Evolutionary conservation across 805 yeast species (phyloP).

Genomic region (Pichia occidentalis): DNA sequence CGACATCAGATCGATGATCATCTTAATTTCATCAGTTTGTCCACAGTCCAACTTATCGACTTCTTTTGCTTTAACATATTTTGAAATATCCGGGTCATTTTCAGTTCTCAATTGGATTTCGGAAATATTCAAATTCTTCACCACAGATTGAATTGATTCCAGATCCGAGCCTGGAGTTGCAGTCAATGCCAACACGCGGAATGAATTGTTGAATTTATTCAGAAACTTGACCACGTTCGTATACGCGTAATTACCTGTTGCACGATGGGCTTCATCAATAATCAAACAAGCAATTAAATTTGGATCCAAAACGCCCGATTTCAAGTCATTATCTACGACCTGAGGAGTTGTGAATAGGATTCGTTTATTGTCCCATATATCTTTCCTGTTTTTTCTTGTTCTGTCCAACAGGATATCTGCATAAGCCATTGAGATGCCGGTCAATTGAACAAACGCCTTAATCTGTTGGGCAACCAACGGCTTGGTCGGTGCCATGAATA

Average conservation of each 20-base stretch:
- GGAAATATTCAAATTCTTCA: slow-evolving; percentile 66
- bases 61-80: slow-evolving; percentile 65
- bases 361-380: slow-evolving; percentile 69
- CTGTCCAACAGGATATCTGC: slow-evolving; percentile 69
- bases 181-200: slow-evolving; percentile 77
- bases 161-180: slow-evolving; percentile 93
- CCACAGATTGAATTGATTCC: slow-evolving; percentile 82
- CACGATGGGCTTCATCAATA: slow-evolving; percentile 93
- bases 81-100: slow-evolving; percentile 68
- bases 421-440: slow-evolving; percentile 72
- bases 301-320: slow-evolving; percentile 70
- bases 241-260: slow-evolving; percentile 86
- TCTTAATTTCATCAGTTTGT: slow-evolving; percentile 47
- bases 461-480: slow-evolving; percentile 96
- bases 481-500: slow-evolving; percentile 95
- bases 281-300: slow-evolving; percentile 68
- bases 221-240: slow-evolving; percentile 70
- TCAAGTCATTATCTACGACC: slow-evolving; percentile 85
- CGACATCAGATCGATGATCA: slow-evolving; percentile 48
- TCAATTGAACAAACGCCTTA: slow-evolving; percentile 80
- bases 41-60: slow-evolving; percentile 55
- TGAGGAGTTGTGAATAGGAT: slow-evolving; percentile 96
- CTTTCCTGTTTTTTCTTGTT: slow-evolving; percentile 51
- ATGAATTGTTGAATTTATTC: slow-evolving; percentile 55
- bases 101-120: slow-evolving; percentile 83